Base-by-base conservation (phyloP, 2,329 filamentous ascomycete genomes). In the Fusarium nodosum region DNA sequence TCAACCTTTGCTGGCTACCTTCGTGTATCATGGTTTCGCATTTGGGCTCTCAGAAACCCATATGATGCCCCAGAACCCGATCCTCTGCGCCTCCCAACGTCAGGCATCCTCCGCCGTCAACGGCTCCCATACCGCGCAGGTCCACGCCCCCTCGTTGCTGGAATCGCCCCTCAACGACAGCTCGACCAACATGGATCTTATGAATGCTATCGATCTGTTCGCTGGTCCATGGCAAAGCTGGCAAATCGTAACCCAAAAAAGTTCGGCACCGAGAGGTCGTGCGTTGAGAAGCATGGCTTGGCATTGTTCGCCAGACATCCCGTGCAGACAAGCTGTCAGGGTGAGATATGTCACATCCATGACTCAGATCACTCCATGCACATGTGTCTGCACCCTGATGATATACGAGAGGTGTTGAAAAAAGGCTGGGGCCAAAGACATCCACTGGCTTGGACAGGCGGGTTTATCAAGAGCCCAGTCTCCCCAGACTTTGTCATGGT, bases 281-380 rank as follows among this genome's bases (percentile, higher is more conserved):
- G 91, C 75, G 90, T 96, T 71, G 93, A 96, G 79, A 95, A 94
- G 81, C 90, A 95, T 75, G 91, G 91, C 42, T 85, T 93, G 8
- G 93, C 90, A 1, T 84, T 97, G 1, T 96, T 95, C 78, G 86
- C 91, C 1, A 83, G 81, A 4, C 83, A 86, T 52, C 90, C 90
- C 1, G 82, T 91, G 66, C 91, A 91, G 75, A 86, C 87, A 31
- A 92, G 89, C 13, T 93, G 91, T 72, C 87, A 90, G 71, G 93
- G 93, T n/a, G 93, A 97, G 79, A 87, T 97, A 44, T 91, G 88
- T 73, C 93, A 97, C 77, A 88, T 93, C 13, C 93, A 97, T 79
- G 87, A 90, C 50, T 89, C 86, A 26, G 93, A 96, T 70, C 87
- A 91, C 64, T 91, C 89, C 5, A 83, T 96, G 85, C 93, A 97